Conservation (phyloP, 148 eudicot genomes). For the Polygonum maritimum region DNA sequence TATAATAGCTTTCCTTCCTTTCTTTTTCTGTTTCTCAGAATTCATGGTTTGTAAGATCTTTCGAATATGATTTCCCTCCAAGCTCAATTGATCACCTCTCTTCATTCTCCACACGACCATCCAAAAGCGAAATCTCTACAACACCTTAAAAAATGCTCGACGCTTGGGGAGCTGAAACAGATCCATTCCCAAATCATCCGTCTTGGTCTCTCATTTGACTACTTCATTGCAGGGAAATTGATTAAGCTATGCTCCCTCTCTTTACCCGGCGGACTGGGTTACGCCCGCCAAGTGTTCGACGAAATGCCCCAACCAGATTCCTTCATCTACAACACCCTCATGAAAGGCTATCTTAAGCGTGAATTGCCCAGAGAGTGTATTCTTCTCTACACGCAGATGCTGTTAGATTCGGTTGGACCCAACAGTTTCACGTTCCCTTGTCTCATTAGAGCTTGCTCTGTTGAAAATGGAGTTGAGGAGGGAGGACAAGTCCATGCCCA, state of each 20-base stretch:
- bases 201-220: slow-evolving; percentile 48
- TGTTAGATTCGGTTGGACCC: slow-evolving; percentile 36
- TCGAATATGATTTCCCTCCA: neutral
- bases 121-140: slow-evolving; percentile 11
- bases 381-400: slow-evolving; percentile 39
- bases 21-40: neutral
- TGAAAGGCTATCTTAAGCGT: slow-evolving; percentile 43
- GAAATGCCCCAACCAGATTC: slow-evolving; percentile 63
- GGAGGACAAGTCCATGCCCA: slow-evolving; percentile 63
- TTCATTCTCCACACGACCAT: neutral
- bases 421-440: slow-evolving; percentile 61
- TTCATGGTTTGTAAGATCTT: neutral
- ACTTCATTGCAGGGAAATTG: slow-evolving; percentile 52
- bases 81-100: neutral
- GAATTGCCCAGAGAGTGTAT: slow-evolving; percentile 26
- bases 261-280: slow-evolving; percentile 32
- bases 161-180: slow-evolving; percentile 61
- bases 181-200: slow-evolving; percentile 58
- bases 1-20: neutral
- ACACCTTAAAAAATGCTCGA: slow-evolving; percentile 41
- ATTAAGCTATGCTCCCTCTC: slow-evolving; percentile 56
- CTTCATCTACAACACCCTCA: slow-evolving; percentile 53
- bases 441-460: slow-evolving; percentile 41
- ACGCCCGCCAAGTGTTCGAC: slow-evolving; percentile 52
- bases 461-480: slow-evolving; percentile 26